Conservation (phyloP, 257 asterid genomes). For the Petrea volubilis region DNA sequence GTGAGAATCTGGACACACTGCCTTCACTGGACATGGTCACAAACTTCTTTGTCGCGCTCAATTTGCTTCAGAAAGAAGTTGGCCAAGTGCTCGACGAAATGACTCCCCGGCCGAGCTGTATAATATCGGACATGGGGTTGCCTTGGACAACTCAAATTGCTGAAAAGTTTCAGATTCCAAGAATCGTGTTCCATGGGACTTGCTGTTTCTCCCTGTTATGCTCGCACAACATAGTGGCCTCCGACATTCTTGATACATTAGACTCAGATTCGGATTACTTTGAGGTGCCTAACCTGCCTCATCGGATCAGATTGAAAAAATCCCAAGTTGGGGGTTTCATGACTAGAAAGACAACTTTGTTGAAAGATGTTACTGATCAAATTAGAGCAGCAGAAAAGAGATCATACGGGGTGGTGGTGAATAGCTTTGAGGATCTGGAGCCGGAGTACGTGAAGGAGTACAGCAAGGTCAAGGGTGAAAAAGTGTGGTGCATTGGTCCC, state of each 20-base stretch:
- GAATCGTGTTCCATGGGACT: conserved; percentile 40
- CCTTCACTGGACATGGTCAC: conserved; percentile 27
- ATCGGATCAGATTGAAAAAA: conserved; percentile 18
- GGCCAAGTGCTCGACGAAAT: conserved; percentile 28
- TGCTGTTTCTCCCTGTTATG: conserved; percentile 37
- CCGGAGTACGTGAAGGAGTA: conserved; percentile 20
- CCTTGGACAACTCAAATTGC: conserved; percentile 51
- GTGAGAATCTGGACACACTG: conserved; percentile 47
- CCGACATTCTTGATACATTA: conserved; percentile 21
- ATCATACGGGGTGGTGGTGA: conserved; percentile 28
- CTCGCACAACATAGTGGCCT: conserved; percentile 18
- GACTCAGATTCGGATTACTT: conserved; percentile 20
- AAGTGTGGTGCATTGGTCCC: conserved; percentile 26
- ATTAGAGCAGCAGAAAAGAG: conserved; percentile 25
- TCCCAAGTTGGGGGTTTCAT: conserved; percentile 2
- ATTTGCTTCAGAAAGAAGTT: conserved; percentile 38
- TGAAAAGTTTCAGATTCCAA: conserved; percentile 36
- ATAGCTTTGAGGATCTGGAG: conserved; percentile 25
- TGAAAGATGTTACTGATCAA: conserved; percentile 17
- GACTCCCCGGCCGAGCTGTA: conserved; percentile 41
- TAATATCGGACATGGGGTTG: conserved; percentile 46
- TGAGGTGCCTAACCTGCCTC: conserved; percentile 30
- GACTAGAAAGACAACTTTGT: neutral
- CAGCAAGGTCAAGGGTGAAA: conserved; percentile 19
- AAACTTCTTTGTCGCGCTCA: conserved; percentile 36